These are phyloP conservation scores for Tubosaeta sp. DNA, from an alignment of 768 basidiomycete genomes.

Conservation along the genomic window DNA sequence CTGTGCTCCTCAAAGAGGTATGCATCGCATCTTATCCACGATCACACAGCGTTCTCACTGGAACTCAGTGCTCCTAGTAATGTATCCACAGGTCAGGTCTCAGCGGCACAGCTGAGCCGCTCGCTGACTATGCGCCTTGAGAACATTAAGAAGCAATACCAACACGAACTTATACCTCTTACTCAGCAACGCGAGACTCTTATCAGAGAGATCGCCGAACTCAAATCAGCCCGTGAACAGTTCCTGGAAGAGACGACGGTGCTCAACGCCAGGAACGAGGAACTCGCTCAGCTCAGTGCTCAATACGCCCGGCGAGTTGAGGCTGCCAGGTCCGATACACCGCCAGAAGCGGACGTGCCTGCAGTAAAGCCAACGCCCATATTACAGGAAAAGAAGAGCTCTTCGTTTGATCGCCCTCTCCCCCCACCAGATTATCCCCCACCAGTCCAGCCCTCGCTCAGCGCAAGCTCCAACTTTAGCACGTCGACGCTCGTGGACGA, in stretches of 20 bases:
- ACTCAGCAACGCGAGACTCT: constrained; percentile 78
- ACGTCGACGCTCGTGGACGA: constrained; percentile 24
- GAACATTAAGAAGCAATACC: constrained; percentile 81
- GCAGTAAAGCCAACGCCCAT: constrained; percentile 7
- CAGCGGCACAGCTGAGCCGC: constrained; percentile 47
- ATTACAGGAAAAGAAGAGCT: constrained; percentile 23
- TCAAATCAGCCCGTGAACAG: constrained; percentile 79
- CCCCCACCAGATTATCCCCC: constrained; percentile 7
- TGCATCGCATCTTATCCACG: constrained; percentile 14
- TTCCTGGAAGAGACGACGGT: constrained; percentile 90
- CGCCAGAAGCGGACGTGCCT: constrained; percentile 6
- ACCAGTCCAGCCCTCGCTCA: constrained; percentile 13
- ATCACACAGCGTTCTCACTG: constrained; percentile 21
- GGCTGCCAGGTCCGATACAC: constrained; percentile 15
- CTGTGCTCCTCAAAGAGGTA: constrained; percentile 73
- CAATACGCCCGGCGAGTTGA: constrained; percentile 83
- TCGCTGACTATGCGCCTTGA: constrained; percentile 85
- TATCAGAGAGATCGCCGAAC: constrained; percentile 76
- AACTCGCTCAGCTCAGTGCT: constrained; percentile 82
- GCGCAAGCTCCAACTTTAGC: constrained; percentile 16
- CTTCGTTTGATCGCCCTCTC: constrained; percentile 27
- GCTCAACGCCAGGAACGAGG: constrained; percentile 88
- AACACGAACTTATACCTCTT: constrained; percentile 80
- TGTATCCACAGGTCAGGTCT: constrained; percentile 30
- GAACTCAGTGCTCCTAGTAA: constrained; percentile 25